A percentile compares a stretch with the other conserved stretches of the same genome.
phyloP scores from a whole-genome alignment of 345 rosid genomes.

The Turritis glabra region DNA sequence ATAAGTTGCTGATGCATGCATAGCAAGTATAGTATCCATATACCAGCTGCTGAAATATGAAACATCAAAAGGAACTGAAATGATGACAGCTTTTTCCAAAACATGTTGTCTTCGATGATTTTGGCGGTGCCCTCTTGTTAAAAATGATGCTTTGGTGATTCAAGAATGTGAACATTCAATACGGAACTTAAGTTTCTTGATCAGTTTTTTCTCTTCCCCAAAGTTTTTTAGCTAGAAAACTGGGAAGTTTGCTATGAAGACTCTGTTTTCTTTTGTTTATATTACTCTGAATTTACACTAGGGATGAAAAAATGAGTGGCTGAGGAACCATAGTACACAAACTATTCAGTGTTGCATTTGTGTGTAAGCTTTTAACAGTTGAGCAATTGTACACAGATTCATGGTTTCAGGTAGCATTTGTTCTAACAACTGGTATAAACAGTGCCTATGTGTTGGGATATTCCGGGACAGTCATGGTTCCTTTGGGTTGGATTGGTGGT shows the following conservation, averaged over 20 bases:
- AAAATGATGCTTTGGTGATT: no score
- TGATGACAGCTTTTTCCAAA: neutral
- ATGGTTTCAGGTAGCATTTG: conserved; percentile 82
- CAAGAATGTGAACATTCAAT: no score
- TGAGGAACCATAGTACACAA: no score
- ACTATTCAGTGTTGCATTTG: neutral
- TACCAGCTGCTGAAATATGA: conserved; percentile 6
- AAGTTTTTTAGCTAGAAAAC: no score
- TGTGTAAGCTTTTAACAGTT: neutral
- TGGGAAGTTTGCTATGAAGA: no score
- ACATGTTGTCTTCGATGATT: neutral
- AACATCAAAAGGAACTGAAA: neutral
- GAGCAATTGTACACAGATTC: conserved; percentile 55
- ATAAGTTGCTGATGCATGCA: conserved; percentile 15
- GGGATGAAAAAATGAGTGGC: neutral
- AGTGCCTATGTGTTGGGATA: conserved; percentile 93
- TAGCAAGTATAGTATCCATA: neutral
- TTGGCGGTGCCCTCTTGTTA: neutral
- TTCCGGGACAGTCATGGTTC: conserved; percentile 86
- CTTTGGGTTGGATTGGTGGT: conserved; percentile 86
- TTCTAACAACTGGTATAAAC: conserved; percentile 80
- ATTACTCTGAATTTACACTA: neutral
- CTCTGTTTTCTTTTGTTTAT: neutral
- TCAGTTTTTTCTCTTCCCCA: no score
- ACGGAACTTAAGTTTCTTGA: no score